Conservation (phyloP, 805 yeast species). For the Komagataella pseudopastoris region DNA sequence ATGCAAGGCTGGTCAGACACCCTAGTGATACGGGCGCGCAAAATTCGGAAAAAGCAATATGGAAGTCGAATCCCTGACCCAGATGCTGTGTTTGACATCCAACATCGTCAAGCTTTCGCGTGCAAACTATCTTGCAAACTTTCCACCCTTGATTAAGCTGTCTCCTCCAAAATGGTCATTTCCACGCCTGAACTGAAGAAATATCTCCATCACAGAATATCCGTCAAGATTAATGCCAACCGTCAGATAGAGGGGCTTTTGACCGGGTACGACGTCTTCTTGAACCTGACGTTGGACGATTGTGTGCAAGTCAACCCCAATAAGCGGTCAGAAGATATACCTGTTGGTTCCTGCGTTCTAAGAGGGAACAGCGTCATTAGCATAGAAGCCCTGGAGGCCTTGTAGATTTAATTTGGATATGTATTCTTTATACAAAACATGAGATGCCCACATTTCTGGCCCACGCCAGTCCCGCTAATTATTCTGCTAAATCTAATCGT, state of each 20-base stretch:
- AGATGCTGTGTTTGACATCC: background rate
- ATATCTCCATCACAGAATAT: constrained; percentile 70
- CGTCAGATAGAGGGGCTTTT: constrained; percentile 70
- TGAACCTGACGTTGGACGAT: constrained; percentile 19
- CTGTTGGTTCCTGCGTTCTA: constrained; percentile 24
- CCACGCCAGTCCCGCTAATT: background rate
- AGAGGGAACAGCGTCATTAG: constrained; percentile 41
- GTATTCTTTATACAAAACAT: background rate
- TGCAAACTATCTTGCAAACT: background rate
- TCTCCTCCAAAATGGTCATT: constrained; percentile 4
- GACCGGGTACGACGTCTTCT: constrained; percentile 65
- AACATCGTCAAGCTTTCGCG: background rate
- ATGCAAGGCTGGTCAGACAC: too few species aligned
- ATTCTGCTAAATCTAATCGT: background rate
- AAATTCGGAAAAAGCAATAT: too few species aligned
- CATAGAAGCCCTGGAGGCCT: constrained; percentile 18
- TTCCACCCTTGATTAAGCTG: constrained; percentile 1
- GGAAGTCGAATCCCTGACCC: background rate
- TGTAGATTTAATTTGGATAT: background rate
- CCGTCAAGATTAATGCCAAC: constrained; percentile 65
- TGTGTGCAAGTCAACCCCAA: constrained; percentile 13
- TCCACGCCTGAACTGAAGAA: constrained; percentile 23
- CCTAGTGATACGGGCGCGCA: too few species aligned
- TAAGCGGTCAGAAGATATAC: constrained; percentile 7
- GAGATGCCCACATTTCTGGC: background rate